Evolutionary conservation across 345 rosid species (phyloP), one percentile per base, ranked within the genome.

Genomic region (Pistacia integerrima): DNA sequence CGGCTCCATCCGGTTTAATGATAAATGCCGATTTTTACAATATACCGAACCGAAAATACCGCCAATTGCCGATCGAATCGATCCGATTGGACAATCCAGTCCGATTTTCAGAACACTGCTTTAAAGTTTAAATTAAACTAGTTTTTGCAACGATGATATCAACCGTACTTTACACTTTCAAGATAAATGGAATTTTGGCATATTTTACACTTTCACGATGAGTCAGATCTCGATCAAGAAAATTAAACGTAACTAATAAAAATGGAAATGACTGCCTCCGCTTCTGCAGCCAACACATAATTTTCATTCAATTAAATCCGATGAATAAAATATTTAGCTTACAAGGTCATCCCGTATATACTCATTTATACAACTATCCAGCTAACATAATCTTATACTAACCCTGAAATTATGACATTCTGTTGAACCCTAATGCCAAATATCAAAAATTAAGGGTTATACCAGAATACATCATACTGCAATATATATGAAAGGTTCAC

Each of bases 311-410:
- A 17, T 11, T 41, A 7, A 30, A 30, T n/a, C 49, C 28, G 33
- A 36, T 33, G 61, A 18, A 20, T 28, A 16, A 3, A 73, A 61
- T 55, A 56, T 12, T 36, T 25, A 14, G 58, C 67, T 61, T 73
- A 46, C 59, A 61, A 30, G 28, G 41, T 11, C 13, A 13, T 17
- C 58, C 22, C 2, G 13, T 8, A 41, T 35, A 54, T 64, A 64
- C 20, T 52, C 62, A 51, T 74, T 74, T 74, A 51, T 64, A 74
- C 63, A 64, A 38, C 55, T 49, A 63, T 12, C 69, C 59, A 51
- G 25, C 59, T 11, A 12, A 61, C 36, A 28, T 22, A 61, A 51
- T 49, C 76, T 73, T 49, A 62, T 9, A 28, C 61, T 62, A 63
- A 8, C 41, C 14, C 58, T 74, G 70, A 30, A 3, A 63, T 20